These are phyloP conservation scores for Aspergillus fumigatus DNA, from an alignment of 2,329 filamentous ascomycete species.

Conservation along the genomic window DNA sequence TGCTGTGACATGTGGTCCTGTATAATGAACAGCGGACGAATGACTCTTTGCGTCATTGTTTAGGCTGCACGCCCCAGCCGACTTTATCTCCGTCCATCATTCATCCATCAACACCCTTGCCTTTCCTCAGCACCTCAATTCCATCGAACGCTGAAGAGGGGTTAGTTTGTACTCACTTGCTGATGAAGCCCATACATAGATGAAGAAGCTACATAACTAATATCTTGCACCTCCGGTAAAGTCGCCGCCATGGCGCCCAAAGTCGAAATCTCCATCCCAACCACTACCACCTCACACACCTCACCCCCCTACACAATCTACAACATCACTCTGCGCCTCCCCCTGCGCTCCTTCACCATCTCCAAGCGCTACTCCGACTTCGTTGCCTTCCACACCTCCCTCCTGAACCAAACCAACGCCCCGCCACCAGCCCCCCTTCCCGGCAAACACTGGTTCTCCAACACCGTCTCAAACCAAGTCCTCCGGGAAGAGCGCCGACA, in stretches of 20 bases:
- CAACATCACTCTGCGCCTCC: slow-evolving; percentile 57
- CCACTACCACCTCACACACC: slow-evolving; percentile 43
- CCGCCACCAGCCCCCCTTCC: slow-evolving; percentile 54
- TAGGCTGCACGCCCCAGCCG: not conserved
- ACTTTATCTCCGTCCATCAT: not conserved
- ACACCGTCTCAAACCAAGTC: slow-evolving; percentile 52
- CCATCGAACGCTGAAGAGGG: not conserved
- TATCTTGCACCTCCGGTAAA: not conserved
- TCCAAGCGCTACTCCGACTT: slow-evolving; percentile 65
- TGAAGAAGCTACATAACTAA: not conserved
- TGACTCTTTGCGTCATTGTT: slow-evolving; percentile 2
- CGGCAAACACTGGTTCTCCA: slow-evolving; percentile 57
- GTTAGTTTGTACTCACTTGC: not conserved
- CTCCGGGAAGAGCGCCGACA: slow-evolving; percentile 55
- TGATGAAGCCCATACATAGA: not conserved
- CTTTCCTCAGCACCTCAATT: not conserved
- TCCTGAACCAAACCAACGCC: slow-evolving; percentile 47
- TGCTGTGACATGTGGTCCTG: not conserved
- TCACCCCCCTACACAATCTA: slow-evolving; percentile 58
- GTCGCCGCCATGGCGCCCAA: slow-evolving; percentile 35
- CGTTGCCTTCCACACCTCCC: slow-evolving; percentile 48
- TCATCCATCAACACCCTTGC: not conserved
- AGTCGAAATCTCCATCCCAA: slow-evolving; percentile 47
- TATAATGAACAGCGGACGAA: not conserved
- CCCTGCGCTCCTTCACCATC: slow-evolving; percentile 55